Base-by-base conservation (phyloP, 1,284 basidiomycete genomes). In the Vanrija sp. region DNA sequence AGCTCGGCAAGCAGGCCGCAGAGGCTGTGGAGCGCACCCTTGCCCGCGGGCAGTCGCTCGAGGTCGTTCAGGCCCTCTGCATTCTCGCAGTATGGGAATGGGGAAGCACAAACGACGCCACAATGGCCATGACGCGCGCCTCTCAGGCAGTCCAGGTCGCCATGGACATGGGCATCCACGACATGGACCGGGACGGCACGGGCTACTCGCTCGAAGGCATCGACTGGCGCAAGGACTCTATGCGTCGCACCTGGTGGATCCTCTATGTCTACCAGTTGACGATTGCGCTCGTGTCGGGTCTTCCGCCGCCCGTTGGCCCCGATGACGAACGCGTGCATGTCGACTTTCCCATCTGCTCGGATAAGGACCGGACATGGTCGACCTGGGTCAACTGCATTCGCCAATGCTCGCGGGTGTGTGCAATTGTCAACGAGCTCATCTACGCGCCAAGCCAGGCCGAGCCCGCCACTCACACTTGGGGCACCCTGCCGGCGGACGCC, bases 1-100 rank as follows among this genome's bases (percentile, higher is more conserved):
- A 56, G 4, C 61, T 69, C 18, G 65, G 56, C 25, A 41, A 61
- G 9, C 53, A 66, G 45, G 54, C 65, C 15, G 49, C 66, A 31
- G 47, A 53, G 12, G 45, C 61, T 1, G 47, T 71, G 20, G 63
- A 69, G 9, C 24, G 15, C 5, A 39, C 41, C 16, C 38, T 19
- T 49, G 54, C 19, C 25, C 56, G 31, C 36, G 57, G n/a, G 8
- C 18, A 19, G 4, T 60, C 63, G 3, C 45, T 77, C 19, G 73
- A 76, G 47, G 63, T 62, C 45, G 64, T 75, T 1, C 75, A 76
- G 54, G 72, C 71, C 1, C 57, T 76, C 16, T 56, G 60, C 24
- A 66, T 75, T 45, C 62, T 77, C 3, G 61, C 65, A 6, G 57
- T 73, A n/a, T 77, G 72, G 67, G 73, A 76, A 52, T 76, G 73